Conservation (phyloP, 164 flowering plant species). For the Malania oleifera region DNA sequence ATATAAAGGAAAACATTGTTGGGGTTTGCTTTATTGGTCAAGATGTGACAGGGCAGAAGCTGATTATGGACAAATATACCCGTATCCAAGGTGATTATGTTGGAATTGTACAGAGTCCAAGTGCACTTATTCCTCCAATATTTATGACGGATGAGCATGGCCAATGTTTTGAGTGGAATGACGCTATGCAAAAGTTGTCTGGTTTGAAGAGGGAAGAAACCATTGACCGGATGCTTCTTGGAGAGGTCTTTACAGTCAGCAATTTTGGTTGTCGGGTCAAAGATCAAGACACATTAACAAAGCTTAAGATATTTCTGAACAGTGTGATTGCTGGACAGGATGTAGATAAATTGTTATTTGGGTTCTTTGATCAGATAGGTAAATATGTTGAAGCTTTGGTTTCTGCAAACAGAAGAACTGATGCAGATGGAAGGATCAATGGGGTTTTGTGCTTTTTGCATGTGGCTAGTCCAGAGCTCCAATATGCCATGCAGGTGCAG, state of each 20-base stretch:
- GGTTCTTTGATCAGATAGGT: conserved; percentile 46
- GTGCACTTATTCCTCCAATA: conserved; percentile 72
- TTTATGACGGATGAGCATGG: conserved; percentile 63
- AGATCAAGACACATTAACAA: conserved; percentile 63
- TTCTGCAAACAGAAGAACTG: conserved; percentile 46
- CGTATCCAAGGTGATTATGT: conserved; percentile 66
- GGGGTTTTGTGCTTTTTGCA: conserved; percentile 71
- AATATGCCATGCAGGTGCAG: conserved; percentile 61
- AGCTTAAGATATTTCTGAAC: conserved; percentile 51
- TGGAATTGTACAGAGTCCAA: conserved; percentile 53
- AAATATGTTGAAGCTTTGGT: conserved; percentile 60
- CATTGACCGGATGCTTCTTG: conserved; percentile 48
- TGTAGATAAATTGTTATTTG: conserved; percentile 50
- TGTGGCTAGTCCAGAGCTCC: conserved; percentile 73
- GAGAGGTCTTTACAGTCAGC: conserved; percentile 60
- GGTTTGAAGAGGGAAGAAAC: conserved; percentile 62
- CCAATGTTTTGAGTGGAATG: conserved; percentile 70
- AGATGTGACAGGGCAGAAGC: conserved; percentile 60
- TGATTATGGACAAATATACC: conserved; percentile 58
- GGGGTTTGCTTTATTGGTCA: conserved; percentile 82
- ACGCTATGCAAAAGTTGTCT: conserved; percentile 61
- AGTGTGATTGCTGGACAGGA: conserved; percentile 50
- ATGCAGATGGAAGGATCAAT: conserved; percentile 48
- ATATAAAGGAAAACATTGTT: conserved; percentile 37
- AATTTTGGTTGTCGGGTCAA: conserved; percentile 55